Percentiles rank a stretch among this genome's conserved stretches.
Evolutionary conservation across 2,329 filamentous ascomycete genomes (phyloP).

Genomic region (Penicillium sp.): DNA sequence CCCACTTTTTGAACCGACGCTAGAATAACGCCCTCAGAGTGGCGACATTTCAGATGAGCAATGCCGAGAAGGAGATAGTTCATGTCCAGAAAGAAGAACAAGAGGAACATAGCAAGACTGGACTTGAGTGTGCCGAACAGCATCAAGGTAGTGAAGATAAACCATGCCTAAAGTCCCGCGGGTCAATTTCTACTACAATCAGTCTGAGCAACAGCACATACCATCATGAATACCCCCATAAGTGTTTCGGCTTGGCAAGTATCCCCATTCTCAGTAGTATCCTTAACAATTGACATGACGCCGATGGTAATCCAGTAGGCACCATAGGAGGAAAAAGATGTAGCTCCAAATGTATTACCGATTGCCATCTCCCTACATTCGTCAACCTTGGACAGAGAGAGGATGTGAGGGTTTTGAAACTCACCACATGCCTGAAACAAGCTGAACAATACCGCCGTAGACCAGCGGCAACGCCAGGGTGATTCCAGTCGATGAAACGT

Average conservation of each 20-base stretch:
- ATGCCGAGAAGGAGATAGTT: slow-evolving; percentile 24
- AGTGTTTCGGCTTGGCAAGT: slow-evolving; percentile 12
- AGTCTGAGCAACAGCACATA: slow-evolving; percentile 1
- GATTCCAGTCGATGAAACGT: slow-evolving; percentile 5
- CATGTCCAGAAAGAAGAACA: slow-evolving; percentile 25
- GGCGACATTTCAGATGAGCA: slow-evolving; percentile 16
- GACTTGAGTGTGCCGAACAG: slow-evolving; percentile 22
- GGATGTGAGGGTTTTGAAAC: too few relatives aligned
- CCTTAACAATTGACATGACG: slow-evolving; percentile 15
- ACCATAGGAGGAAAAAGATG: slow-evolving; percentile 21
- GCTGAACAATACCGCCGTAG: slow-evolving; percentile 18
- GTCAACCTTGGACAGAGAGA: neutral
- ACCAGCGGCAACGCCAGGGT: slow-evolving; percentile 14
- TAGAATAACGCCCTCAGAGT: slow-evolving; percentile 1
- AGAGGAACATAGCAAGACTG: slow-evolving; percentile 19
- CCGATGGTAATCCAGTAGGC: slow-evolving; percentile 22
- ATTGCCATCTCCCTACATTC: slow-evolving; percentile 19
- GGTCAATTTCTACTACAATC: neutral
- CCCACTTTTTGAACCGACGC: slow-evolving; percentile 12
- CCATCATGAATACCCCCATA: slow-evolving; percentile 21
- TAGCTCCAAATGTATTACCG: slow-evolving; percentile 24
- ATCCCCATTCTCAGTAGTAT: neutral
- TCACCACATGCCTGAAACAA: slow-evolving; percentile 24
- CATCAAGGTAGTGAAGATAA: slow-evolving; percentile 25
- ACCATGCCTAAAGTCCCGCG: slow-evolving; percentile 16